A percentile compares a stretch with the other conserved stretches of the same genome.
phyloP scores from a whole-genome alignment of 495 filamentous ascomycete genomes.

The Podospora pseudopauciseta region DNA sequence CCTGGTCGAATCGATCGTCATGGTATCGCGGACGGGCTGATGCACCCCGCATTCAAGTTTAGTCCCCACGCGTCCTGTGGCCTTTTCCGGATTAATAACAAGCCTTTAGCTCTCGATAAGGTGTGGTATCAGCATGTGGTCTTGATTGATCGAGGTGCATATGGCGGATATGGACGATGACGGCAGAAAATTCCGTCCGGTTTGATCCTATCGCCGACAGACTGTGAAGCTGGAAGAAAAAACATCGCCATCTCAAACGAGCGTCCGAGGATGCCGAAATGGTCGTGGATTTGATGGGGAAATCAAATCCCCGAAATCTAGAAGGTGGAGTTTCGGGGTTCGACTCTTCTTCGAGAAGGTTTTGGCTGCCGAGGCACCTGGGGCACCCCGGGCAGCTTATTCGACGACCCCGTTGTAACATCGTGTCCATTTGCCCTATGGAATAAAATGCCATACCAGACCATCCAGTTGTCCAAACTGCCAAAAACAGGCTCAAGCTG shows the following conservation, averaged over 20 bases:
- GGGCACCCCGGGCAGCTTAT: background rate
- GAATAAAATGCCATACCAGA: background rate
- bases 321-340: background rate
- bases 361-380: background rate
- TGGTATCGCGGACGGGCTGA: background rate
- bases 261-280: background rate
- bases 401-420: background rate
- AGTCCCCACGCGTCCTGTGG: background rate
- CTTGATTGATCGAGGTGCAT: background rate
- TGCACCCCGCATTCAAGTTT: slow-evolving; percentile 7
- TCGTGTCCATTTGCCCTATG: background rate
- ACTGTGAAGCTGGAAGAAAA: background rate
- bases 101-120: background rate
- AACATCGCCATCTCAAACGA: background rate
- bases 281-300: background rate
- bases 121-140: background rate
- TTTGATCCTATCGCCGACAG: background rate
- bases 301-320: background rate
- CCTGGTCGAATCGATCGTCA: slow-evolving; percentile 9
- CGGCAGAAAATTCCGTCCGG: background rate
- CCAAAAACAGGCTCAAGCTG: background rate
- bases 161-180: background rate
- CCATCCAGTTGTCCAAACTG: background rate
- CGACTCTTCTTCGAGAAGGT: slow-evolving; percentile 7
- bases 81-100: slow-evolving; percentile 3